Percentiles rank a stretch among this genome's conserved stretches.
phyloP scores from a whole-genome alignment of 108 stramenopile species.

The Mediolabrus comicus region DNA sequence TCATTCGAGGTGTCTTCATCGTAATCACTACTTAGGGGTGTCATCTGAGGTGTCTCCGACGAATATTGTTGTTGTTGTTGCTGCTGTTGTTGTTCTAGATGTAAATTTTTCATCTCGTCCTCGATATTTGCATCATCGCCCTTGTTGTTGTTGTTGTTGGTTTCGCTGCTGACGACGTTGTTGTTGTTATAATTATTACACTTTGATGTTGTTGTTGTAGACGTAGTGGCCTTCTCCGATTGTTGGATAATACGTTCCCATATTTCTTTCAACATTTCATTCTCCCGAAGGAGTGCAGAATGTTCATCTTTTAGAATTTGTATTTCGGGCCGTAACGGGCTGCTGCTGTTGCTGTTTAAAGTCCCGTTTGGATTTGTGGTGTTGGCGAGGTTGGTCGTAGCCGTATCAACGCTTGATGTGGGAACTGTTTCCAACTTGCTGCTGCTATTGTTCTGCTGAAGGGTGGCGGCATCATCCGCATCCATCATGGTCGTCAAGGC shows the following conservation, averaged over 20 bases:
- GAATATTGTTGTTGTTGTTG: too few relatives aligned
- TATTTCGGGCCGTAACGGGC: not conserved
- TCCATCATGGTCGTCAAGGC: too few relatives aligned
- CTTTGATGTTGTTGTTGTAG: not conserved
- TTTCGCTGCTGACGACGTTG: not conserved
- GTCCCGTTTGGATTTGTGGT: not conserved
- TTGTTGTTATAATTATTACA: too few relatives aligned
- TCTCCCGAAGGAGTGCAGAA: not conserved
- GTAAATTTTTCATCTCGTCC: not conserved
- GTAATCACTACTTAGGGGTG: not conserved
- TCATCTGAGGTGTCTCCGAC: not conserved
- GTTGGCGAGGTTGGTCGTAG: not conserved
- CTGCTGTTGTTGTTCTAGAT: not conserved
- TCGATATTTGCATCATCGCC: not conserved
- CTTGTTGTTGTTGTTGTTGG: not conserved
- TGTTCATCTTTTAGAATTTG: not conserved
- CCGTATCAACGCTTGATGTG: too few relatives aligned
- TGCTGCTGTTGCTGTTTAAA: not conserved
- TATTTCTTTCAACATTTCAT: not conserved
- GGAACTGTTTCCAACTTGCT: too few relatives aligned
- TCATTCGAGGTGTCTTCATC: not conserved
- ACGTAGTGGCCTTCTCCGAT: not conserved
- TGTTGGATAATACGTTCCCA: not conserved
- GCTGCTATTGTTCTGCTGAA: too few relatives aligned
- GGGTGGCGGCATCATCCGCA: too few relatives aligned